A percentile compares a stretch with the other conserved stretches of the same genome.
phyloP scores from a whole-genome alignment of 2,329 filamentous ascomycete species.

The Fusarium verticillioides region DNA sequence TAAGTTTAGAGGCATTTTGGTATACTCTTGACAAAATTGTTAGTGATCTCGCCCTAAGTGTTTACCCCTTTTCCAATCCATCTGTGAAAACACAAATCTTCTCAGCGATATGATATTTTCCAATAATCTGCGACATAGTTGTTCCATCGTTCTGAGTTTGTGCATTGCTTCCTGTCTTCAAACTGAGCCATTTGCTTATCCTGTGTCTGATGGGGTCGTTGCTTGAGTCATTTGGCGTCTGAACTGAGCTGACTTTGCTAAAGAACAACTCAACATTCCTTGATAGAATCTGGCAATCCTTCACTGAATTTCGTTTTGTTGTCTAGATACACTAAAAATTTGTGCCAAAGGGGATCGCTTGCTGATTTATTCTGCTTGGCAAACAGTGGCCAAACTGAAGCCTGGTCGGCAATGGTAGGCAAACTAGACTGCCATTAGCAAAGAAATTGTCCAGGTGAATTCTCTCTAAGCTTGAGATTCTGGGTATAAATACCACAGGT shows the following conservation, averaged over 20 bases:
- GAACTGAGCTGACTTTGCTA: accelerated
- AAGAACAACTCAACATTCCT: background rate
- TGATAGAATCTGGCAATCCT: background rate
- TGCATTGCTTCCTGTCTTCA: background rate
- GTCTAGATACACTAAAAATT: background rate
- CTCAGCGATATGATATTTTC: accelerated
- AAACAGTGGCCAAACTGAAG: background rate
- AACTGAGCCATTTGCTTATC: background rate
- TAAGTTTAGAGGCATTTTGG: background rate
- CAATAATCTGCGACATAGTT: accelerated
- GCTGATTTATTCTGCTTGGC: background rate
- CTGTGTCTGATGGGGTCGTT: no score
- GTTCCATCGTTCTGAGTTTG: accelerated
- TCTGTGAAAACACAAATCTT: background rate
- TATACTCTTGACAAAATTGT: background rate
- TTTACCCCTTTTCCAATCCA: background rate
- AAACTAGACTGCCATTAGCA: background rate
- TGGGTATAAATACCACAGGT: background rate
- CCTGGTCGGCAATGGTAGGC: background rate
- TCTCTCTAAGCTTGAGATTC: background rate
- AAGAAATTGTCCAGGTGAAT: accelerated
- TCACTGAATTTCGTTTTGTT: background rate
- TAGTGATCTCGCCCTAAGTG: accelerated
- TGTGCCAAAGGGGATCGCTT: background rate
- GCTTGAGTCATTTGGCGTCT: background rate